Percentiles rank a stretch among this genome's conserved stretches.
Evolutionary conservation across 2,329 filamentous ascomycete species (phyloP).

Genomic region (Exophiala aquamarina): DNA sequence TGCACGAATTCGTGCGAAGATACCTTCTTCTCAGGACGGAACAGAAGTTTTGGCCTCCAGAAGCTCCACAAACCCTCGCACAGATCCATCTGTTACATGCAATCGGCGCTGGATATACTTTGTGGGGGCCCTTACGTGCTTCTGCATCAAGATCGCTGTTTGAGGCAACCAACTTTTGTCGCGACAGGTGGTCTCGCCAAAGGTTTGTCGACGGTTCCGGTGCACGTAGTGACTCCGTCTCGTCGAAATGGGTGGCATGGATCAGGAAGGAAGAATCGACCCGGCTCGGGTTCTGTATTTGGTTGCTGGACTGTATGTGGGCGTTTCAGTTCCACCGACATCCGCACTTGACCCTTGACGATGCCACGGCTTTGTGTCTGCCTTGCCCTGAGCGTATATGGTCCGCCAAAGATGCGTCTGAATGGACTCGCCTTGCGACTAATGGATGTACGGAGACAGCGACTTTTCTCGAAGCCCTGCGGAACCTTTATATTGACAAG

Average conservation of each 20-base stretch:
- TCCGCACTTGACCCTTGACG: slow-evolving; percentile 38
- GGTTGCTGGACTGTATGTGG: slow-evolving; percentile 45
- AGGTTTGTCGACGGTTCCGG: not conserved
- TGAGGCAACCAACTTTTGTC: slow-evolving; percentile 18
- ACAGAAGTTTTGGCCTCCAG: slow-evolving; percentile 6
- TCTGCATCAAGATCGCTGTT: slow-evolving; percentile 15
- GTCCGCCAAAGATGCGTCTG: slow-evolving; percentile 36
- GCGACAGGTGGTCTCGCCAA: slow-evolving; percentile 3
- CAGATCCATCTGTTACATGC: slow-evolving; percentile 28
- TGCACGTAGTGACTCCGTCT: not conserved
- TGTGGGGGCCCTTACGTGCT: slow-evolving; percentile 18
- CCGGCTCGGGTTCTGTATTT: slow-evolving; percentile 43
- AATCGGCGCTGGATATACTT: slow-evolving; percentile 28
- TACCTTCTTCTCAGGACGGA: slow-evolving; percentile 37
- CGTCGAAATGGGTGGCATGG: slow-evolving; percentile 37
- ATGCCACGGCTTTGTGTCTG: slow-evolving; percentile 35
- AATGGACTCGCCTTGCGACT: slow-evolving; percentile 32
- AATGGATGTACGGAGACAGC: slow-evolving; percentile 5
- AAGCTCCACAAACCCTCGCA: slow-evolving; percentile 11
- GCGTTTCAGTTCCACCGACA: slow-evolving; percentile 39
- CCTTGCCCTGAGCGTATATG: slow-evolving; percentile 44
- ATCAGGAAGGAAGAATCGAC: slow-evolving; percentile 36
- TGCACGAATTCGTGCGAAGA: slow-evolving; percentile 43
- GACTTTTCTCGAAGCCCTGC: slow-evolving; percentile 33
- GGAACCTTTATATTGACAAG: slow-evolving; percentile 52